phyloP scores from a whole-genome alignment of 2,329 filamentous ascomycete genomes.

The Beauveria sp. region DNA sequence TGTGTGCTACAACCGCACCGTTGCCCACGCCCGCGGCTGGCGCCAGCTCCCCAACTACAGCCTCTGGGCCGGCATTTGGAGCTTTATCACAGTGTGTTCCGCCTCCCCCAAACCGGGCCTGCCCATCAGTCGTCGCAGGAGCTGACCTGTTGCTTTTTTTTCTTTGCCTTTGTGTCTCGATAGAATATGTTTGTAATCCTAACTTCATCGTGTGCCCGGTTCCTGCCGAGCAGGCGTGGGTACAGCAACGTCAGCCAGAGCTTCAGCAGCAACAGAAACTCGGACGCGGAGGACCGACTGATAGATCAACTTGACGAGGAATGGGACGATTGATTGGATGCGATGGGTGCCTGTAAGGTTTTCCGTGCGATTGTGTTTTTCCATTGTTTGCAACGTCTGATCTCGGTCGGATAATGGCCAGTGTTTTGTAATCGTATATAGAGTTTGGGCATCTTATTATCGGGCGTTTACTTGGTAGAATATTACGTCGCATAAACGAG shows the following conservation, averaged over 20 bases:
- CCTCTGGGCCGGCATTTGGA: conserved; percentile 82
- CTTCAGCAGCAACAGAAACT: conserved; percentile 40
- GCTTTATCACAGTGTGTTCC: conserved; percentile 59
- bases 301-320: conserved; percentile 97
- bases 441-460: neutral
- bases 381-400: neutral
- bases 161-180: conserved; percentile 15
- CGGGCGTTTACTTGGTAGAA: neutral
- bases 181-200: conserved; percentile 61
- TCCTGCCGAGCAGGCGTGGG: conserved; percentile 56
- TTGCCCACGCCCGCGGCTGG: conserved; percentile 92
- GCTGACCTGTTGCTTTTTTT: conserved; percentile 20
- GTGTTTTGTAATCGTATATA: neutral
- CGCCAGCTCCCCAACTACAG: conserved; percentile 90
- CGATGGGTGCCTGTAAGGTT: neutral
- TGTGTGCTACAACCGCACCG: conserved; percentile 90
- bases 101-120: conserved; percentile 28
- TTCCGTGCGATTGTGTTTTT: neutral
- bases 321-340: conserved; percentile 65
- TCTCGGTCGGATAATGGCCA: neutral
- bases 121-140: conserved; percentile 20
- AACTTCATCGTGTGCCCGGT: conserved; percentile 61
- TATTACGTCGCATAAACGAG: neutral
- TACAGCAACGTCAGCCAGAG: conserved; percentile 58
- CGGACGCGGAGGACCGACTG: conserved; percentile 83